A percentile compares a stretch with the other conserved stretches of the same genome.
These are phyloP conservation scores for Arthrinium phaeospermum DNA, from an alignment of 2,329 filamentous ascomycete genomes.

Conservation along the genomic window DNA sequence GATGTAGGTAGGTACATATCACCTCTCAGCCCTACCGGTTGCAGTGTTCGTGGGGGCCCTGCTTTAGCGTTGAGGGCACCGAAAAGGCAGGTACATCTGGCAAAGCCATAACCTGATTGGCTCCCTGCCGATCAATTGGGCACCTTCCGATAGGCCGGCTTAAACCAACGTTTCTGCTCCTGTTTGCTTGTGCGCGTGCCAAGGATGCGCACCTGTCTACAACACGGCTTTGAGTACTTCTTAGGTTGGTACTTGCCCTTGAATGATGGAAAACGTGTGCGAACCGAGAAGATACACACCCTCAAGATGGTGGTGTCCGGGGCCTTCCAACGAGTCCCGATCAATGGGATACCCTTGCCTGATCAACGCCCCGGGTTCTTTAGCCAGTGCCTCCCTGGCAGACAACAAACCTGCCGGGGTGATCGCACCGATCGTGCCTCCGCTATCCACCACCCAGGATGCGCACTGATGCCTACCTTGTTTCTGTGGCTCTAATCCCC, in stretches of 20 bases:
- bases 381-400: neutral
- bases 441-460: neutral
- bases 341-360: neutral
- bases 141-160: neutral
- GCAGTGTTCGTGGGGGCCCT: neutral
- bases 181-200: neutral
- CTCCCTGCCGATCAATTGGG: neutral
- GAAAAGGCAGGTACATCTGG: neutral
- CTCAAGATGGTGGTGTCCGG: neutral
- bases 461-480: neutral
- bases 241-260: neutral
- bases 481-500: neutral
- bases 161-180: neutral
- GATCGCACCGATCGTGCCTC: neutral
- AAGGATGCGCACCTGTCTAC: neutral
- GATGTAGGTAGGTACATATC: neutral
- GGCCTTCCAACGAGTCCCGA: neutral
- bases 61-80: neutral
- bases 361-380: neutral
- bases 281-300: neutral
- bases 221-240: neutral
- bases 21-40: constrained; percentile 9
- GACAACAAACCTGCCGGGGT: neutral
- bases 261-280: neutral
- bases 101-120: neutral